phyloP scores from a whole-genome alignment of 495 filamentous ascomycete genomes.

The Penicillium psychrofluorescens region DNA sequence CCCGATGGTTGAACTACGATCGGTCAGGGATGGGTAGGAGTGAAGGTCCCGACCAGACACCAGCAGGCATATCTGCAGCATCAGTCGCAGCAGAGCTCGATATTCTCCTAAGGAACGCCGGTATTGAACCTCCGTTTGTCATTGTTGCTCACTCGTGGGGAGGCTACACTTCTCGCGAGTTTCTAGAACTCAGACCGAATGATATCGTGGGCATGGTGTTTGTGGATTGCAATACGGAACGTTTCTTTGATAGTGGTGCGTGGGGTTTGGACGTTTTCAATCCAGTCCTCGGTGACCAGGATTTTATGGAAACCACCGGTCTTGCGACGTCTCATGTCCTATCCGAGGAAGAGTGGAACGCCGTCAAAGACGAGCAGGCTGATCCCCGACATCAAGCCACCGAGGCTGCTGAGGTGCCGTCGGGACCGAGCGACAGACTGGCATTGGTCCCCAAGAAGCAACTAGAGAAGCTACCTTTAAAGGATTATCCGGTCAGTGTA shows the following conservation, averaged over 20 bases:
- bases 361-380: conserved; percentile 9
- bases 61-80: conserved; percentile 7
- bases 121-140: conserved; percentile 26
- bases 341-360: conserved; percentile 11
- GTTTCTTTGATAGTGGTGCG: conserved; percentile 7
- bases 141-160: conserved; percentile 37
- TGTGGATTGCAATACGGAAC: conserved; percentile 19
- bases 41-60: conserved; percentile 11
- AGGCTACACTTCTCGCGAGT: conserved; percentile 30
- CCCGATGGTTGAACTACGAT: conserved; percentile 24
- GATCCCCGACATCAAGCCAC: conserved; percentile 11
- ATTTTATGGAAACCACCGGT: conserved; percentile 10
- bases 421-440: conserved; percentile 6
- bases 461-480: conserved; percentile 8
- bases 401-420: conserved; percentile 10
- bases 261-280: conserved; percentile 9
- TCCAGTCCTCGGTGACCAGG: conserved; percentile 10
- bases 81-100: conserved; percentile 13
- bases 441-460: conserved; percentile 6
- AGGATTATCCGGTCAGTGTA: conserved; percentile 11
- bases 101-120: conserved; percentile 10
- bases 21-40: conserved; percentile 20
- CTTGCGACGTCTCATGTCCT: conserved; percentile 11
- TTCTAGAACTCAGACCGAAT: conserved; percentile 16
- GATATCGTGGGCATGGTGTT: conserved; percentile 23